phyloP scores from a whole-genome alignment of 106 monocot genomes.

The Alisma plantagoaquatica region DNA sequence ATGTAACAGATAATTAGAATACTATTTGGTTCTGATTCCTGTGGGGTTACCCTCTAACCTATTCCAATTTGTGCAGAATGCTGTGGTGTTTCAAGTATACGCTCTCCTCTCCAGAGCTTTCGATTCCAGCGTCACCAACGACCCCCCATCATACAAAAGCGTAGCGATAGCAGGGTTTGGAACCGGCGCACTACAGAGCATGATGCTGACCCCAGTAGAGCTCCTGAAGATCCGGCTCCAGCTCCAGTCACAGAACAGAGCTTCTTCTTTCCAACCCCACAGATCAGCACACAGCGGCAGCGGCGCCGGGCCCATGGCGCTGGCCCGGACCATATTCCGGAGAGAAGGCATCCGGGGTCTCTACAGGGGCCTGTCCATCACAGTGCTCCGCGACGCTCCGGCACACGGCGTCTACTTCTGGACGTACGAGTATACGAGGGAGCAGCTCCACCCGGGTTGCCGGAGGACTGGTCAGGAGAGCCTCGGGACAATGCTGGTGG shows the following conservation, averaged over 20 bases:
- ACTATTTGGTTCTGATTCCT: neutral
- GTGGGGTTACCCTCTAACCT: neutral
- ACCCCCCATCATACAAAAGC: constrained; percentile 59
- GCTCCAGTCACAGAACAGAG: constrained; percentile 20
- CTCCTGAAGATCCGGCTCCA: constrained; percentile 87
- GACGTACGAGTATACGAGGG: constrained; percentile 59
- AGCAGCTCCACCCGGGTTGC: constrained; percentile 67
- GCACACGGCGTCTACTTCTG: constrained; percentile 90
- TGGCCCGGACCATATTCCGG: constrained; percentile 42
- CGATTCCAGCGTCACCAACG: constrained; percentile 18
- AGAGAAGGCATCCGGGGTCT: constrained; percentile 62
- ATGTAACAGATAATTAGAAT: neutral
- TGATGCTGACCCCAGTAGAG: constrained; percentile 77
- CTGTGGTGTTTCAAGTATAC: constrained; percentile 85
- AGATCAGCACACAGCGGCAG: neutral
- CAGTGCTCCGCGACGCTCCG: constrained; percentile 72
- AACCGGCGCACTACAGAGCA: constrained; percentile 69
- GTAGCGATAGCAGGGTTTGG: constrained; percentile 72
- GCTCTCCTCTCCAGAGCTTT: constrained; percentile 61
- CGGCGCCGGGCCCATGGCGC: constrained; percentile 37
- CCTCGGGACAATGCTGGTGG: constrained; percentile 61
- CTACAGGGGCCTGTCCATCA: constrained; percentile 71
- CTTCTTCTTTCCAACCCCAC: neutral
- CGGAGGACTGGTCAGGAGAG: constrained; percentile 52
- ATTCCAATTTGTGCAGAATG: constrained; percentile 50